phyloP scores from a whole-genome alignment of 306 rosid genomes.

The Geum urbanum region DNA sequence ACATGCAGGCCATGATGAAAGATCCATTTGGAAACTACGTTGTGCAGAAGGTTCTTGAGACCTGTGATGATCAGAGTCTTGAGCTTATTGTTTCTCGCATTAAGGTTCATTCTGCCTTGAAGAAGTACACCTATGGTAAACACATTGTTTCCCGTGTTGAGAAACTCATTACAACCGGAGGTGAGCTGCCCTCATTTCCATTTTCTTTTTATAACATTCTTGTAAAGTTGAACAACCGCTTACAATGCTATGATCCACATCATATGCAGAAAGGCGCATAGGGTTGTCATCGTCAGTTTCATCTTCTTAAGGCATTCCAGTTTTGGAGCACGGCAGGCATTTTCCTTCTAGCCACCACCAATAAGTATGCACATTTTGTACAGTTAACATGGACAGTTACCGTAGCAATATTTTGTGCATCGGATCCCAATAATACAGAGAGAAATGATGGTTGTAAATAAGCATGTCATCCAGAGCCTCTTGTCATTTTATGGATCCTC shows the following conservation, averaged over 20 bases:
- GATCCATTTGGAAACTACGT: constrained; percentile 97
- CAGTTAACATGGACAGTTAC: constrained; percentile 60
- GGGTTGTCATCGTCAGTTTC: constrained; percentile 57
- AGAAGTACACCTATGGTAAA: constrained; percentile 89
- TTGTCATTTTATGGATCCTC: constrained; percentile 28
- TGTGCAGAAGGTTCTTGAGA: constrained; percentile 94
- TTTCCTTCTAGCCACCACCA: constrained; percentile 30
- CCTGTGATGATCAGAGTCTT: constrained; percentile 82
- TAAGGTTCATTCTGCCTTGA: constrained; percentile 82
- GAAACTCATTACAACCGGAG: constrained; percentile 93
- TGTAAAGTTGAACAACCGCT: constrained; percentile 13
- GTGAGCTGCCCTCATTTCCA: constrained; percentile 30
- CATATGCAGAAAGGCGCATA: constrained; percentile 84
- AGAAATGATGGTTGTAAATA: constrained; percentile 54
- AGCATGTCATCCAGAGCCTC: constrained; percentile 31
- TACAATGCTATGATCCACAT: neutral
- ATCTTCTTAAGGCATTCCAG: constrained; percentile 35
- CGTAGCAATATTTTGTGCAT: constrained; percentile 22
- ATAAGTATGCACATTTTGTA: constrained; percentile 46
- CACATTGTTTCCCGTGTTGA: constrained; percentile 94
- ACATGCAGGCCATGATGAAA: constrained; percentile 91
- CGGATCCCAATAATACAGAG: constrained; percentile 15
- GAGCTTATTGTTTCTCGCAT: constrained; percentile 88
- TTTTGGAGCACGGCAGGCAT: constrained; percentile 20
- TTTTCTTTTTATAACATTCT: constrained; percentile 1